These are phyloP conservation scores for Articulospora tetracladia DNA, from an alignment of 495 filamentous ascomycete species.

Conservation along the genomic window DNA sequence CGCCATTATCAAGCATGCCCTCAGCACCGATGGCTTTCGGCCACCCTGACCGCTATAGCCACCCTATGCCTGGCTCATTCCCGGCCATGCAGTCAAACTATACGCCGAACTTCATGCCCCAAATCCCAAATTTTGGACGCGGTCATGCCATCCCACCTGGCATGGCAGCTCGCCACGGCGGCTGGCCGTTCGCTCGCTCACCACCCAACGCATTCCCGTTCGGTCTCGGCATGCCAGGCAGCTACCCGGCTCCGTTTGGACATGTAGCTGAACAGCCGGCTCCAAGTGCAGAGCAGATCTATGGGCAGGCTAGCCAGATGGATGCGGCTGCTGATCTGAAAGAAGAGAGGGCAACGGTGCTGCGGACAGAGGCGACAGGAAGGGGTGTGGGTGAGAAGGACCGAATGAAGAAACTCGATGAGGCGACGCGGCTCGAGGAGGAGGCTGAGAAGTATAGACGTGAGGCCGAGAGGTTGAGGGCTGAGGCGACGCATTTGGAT, in stretches of 20 bases:
- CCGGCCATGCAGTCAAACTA: neutral
- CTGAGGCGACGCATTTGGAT: slow-evolving; percentile 19
- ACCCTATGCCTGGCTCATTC: neutral
- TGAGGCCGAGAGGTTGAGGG: slow-evolving; percentile 18
- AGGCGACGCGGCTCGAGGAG: slow-evolving; percentile 17
- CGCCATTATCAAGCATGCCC: neutral
- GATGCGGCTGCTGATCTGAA: neutral
- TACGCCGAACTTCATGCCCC: neutral
- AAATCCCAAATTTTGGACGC: neutral
- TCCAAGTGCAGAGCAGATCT: slow-evolving; percentile 8
- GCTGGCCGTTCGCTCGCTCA: slow-evolving; percentile 10
- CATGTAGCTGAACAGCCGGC: neutral
- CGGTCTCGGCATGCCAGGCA: neutral
- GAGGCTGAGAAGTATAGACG: slow-evolving; percentile 15
- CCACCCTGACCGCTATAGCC: neutral
- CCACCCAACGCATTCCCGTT: neutral
- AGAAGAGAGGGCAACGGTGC: slow-evolving; percentile 5
- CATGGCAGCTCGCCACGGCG: slow-evolving; percentile 12
- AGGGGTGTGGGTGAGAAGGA: slow-evolving; percentile 7
- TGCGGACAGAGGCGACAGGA: slow-evolving; percentile 2
- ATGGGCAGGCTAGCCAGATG: slow-evolving; percentile 11
- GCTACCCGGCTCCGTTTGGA: neutral
- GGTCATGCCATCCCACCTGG: neutral
- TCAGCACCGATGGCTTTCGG: neutral
- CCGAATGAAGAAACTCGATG: slow-evolving; percentile 8